These are phyloP conservation scores for Macrophomina phaseolina DNA, from an alignment of 2,329 filamentous ascomycete species.

Conservation along the genomic window DNA sequence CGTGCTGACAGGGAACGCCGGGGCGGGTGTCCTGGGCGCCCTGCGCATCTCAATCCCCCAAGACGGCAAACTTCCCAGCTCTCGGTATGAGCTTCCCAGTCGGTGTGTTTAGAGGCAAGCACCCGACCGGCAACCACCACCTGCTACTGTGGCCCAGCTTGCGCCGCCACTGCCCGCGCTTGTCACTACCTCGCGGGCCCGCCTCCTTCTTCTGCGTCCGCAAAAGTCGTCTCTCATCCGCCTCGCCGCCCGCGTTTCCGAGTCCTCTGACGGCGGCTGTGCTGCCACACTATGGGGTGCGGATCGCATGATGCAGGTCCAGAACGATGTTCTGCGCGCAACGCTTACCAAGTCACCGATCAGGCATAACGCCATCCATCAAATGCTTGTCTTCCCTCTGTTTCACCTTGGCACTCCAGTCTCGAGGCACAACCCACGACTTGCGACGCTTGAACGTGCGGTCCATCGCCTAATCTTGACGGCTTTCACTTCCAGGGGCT, in stretches of 20 bases:
- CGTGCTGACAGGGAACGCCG: background rate
- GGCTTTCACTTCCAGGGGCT: background rate
- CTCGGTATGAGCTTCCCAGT: background rate
- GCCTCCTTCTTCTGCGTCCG: background rate
- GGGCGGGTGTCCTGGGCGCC: background rate
- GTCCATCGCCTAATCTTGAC: constrained; percentile 8
- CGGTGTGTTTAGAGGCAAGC: background rate
- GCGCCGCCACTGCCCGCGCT: background rate
- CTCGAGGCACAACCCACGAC: background rate
- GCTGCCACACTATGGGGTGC: background rate
- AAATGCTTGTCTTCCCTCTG: background rate
- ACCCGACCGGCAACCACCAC: background rate
- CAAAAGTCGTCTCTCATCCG: background rate
- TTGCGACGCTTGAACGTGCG: constrained; percentile 1
- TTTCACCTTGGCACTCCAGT: constrained; percentile 19
- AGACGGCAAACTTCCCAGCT: background rate
- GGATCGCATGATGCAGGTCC: background rate
- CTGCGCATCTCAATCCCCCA: background rate
- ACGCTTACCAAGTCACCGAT: background rate
- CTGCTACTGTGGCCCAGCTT: background rate
- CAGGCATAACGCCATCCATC: background rate
- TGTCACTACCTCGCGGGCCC: background rate
- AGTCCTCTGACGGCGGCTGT: background rate
- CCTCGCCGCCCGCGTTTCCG: background rate
- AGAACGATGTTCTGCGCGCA: background rate